Base-by-base conservation (phyloP, 2,329 filamentous ascomycete species). In the Trichophyton benhamiae region DNA sequence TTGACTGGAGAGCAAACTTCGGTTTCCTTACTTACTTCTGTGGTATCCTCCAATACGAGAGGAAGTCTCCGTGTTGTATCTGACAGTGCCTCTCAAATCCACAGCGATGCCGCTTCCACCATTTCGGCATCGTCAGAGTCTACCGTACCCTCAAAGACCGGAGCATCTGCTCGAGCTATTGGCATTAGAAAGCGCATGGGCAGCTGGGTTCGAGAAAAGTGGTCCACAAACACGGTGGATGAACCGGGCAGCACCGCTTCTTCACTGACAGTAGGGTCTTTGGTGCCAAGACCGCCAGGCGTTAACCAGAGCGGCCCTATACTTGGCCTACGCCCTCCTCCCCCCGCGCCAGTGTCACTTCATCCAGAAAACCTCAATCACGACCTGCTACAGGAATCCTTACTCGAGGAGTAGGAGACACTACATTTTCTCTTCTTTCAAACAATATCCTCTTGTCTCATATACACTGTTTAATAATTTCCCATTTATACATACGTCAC, bases 221-320 rank as follows among this genome's bases (percentile, higher is more conserved):
- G 58, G 55, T 30, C 59, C n/a, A 30, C 36, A 33, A n/a, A n/a
- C 9, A 46, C 55, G 20, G 30, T 15, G 22, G 59, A 60, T 25
- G 30, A 27, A n/a, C 22, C 30, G 13, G 44, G 7, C n/a, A 17
- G 7, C 22, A 52, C 48, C 30, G 17, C 44, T 20, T 66, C 63
- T 15, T 17, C 55, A 63, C 64, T 60, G 64, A 65, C 61, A n/a
- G 73, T 75, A 9, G 60, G 75, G 38, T 77, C 76, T 17, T 61
- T 69, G 49, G 63, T 66, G 13, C 72, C 72, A 49, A 79, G 88
- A 49, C 74, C 82, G 3, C 82, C 87, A 0, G 89, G 89, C 0
- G 89, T 94, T 69, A 94, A 94, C 68, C 89, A 92, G 70, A 80
- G 83, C 0, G 89, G 89, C 0, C 80, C 83, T 0, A 86, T 94